These are phyloP conservation scores for Chrysoporthe cubensis DNA, from an alignment of 2,329 filamentous ascomycete genomes.

Conservation along the genomic window DNA sequence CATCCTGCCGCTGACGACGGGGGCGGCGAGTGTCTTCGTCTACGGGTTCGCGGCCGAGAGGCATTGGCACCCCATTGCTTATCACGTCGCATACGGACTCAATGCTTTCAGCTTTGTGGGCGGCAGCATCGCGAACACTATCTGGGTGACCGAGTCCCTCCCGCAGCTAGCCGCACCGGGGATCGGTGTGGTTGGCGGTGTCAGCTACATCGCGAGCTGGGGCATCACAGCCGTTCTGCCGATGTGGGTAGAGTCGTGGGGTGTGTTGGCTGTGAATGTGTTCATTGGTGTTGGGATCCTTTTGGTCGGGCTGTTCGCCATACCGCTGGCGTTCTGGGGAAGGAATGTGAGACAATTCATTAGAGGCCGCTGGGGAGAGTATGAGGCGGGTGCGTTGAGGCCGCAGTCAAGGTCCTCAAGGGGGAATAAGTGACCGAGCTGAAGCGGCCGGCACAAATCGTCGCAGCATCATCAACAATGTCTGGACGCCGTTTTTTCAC, in stretches of 20 bases:
- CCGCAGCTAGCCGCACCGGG: conserved; percentile 35
- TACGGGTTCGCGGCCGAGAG: conserved; percentile 29
- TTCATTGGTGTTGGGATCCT: conserved; percentile 28
- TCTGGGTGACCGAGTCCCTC: conserved; percentile 36
- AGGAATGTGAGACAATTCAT: conserved; percentile 35
- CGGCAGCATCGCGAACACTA: conserved; percentile 32
- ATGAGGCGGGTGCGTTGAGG: conserved; percentile 33
- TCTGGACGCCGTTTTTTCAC: too few species aligned
- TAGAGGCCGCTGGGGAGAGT: conserved; percentile 31
- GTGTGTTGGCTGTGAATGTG: conserved; percentile 25
- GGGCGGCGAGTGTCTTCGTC: conserved; percentile 30
- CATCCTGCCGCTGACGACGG: conserved; percentile 31
- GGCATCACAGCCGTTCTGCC: conserved; percentile 28
- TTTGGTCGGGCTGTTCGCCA: conserved; percentile 31
- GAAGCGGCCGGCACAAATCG: not conserved
- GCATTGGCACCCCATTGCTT: conserved; percentile 20
- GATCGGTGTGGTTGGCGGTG: conserved; percentile 31
- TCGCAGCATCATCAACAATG: too few species aligned
- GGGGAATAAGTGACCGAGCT: not conserved
- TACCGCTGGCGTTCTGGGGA: conserved; percentile 36
- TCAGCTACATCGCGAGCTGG: conserved; percentile 31
- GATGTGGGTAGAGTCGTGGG: conserved; percentile 25
- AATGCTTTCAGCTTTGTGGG: conserved; percentile 32
- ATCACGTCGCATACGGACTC: conserved; percentile 31
- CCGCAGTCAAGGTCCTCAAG: conserved; percentile 29